phyloP scores from a whole-genome alignment of 257 asterid genomes.

The Perilla frutescens region DNA sequence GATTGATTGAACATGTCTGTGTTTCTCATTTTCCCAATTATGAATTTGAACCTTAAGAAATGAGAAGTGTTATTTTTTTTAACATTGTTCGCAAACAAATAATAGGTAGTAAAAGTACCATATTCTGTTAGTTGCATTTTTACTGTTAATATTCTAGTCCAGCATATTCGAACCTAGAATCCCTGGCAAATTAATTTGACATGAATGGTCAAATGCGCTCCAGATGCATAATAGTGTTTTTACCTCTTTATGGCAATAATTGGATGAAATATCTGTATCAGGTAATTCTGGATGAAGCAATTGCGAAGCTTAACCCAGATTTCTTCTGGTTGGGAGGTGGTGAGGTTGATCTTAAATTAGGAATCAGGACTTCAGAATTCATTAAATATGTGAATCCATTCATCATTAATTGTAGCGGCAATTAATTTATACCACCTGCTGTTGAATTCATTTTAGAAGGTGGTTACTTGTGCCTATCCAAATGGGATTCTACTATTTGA shows the following conservation, averaged over 20 bases:
- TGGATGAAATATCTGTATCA: slow-evolving; percentile 39
- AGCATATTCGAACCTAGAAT: neutral
- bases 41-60: too few species aligned
- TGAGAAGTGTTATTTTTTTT: too few species aligned
- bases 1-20: too few species aligned
- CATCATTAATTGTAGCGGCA: slow-evolving; percentile 69
- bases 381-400: slow-evolving; percentile 64
- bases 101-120: too few species aligned
- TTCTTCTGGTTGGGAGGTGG: slow-evolving; percentile 98
- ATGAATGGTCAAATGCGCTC: slow-evolving; percentile 11
- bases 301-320: slow-evolving; percentile 71
- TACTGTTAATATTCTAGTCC: too few species aligned
- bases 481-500: neutral
- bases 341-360: slow-evolving; percentile 77
- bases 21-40: too few species aligned
- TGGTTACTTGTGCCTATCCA: slow-evolving; percentile 1
- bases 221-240: neutral
- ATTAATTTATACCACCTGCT: slow-evolving; percentile 33
- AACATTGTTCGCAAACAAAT: too few species aligned
- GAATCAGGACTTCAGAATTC: slow-evolving; percentile 69
- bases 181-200: neutral
- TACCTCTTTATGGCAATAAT: slow-evolving; percentile 17
- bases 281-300: slow-evolving; percentile 96
- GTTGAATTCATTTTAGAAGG: neutral
- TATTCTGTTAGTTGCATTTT: too few species aligned